Conservation (phyloP, 2,329 filamentous ascomycete genomes). For the Colletotrichum sp. region DNA sequence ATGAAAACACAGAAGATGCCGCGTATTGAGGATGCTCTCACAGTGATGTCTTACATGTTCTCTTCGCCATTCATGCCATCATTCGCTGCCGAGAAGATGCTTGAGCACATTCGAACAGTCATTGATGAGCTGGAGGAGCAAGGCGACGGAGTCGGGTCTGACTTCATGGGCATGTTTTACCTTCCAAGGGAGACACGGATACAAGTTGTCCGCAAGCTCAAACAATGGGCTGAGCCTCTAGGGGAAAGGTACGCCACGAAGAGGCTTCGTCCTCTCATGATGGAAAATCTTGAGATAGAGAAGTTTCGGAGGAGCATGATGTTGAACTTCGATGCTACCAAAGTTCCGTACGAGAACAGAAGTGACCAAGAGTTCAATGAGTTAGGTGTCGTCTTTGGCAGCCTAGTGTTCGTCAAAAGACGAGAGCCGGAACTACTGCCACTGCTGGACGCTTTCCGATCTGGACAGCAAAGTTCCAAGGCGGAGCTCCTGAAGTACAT, state of each 20-base stretch:
- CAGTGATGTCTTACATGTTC: conserved; percentile 25
- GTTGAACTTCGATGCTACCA: background rate
- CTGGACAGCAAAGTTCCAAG: background rate
- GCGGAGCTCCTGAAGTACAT: conserved; percentile 15
- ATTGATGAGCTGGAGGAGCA: conserved; percentile 18
- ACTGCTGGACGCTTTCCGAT: background rate
- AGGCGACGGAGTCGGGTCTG: conserved; percentile 1
- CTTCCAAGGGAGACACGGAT: background rate
- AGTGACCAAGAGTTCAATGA: background rate
- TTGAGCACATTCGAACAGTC: conserved; percentile 21
- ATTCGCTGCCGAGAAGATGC: conserved; percentile 21
- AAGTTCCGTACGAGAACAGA: background rate
- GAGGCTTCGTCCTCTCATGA: background rate
- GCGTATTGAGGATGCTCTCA: conserved; percentile 8
- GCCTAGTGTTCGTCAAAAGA: background rate
- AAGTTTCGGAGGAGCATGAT: background rate
- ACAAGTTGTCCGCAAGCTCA: conserved; percentile 18
- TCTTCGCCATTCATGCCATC: conserved; percentile 22
- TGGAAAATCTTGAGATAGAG: background rate
- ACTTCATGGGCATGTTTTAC: conserved; percentile 8
- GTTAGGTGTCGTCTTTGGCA: background rate
- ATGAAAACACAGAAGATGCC: background rate
- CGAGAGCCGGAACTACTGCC: background rate
- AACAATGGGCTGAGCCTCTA: conserved; percentile 7
- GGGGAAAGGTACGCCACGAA: conserved; percentile 7